These are phyloP conservation scores for Exophiala sp. DNA, from an alignment of 2,329 filamentous ascomycete species.

Conservation along the genomic window DNA sequence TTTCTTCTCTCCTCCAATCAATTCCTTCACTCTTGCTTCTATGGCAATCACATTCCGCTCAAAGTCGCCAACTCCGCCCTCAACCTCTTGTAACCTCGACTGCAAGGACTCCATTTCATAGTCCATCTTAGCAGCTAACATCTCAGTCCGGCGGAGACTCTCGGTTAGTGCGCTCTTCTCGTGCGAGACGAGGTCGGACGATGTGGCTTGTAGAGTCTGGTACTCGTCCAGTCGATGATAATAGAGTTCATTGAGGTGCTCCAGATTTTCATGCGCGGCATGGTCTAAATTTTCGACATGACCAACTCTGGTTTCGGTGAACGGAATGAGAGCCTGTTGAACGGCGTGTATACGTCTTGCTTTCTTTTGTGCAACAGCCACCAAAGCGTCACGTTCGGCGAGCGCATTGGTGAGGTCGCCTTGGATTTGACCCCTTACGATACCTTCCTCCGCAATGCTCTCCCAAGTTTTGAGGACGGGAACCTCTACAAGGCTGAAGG, in stretches of 20 bases:
- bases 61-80: constrained; percentile 76
- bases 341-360: constrained; percentile 37
- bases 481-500: constrained; percentile 48
- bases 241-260: constrained; percentile 65
- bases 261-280: constrained; percentile 59
- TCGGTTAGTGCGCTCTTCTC: constrained; percentile 69
- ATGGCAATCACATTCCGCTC: constrained; percentile 72
- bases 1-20: constrained; percentile 55
- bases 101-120: constrained; percentile 84
- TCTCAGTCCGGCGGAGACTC: constrained; percentile 72
- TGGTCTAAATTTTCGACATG: constrained; percentile 59
- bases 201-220: constrained; percentile 62
- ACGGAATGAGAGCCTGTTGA: constrained; percentile 37
- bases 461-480: constrained; percentile 38
- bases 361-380: constrained; percentile 40
- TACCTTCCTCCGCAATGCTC: constrained; percentile 12
- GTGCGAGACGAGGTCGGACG: constrained; percentile 65
- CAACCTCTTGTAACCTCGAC: constrained; percentile 79
- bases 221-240: constrained; percentile 68
- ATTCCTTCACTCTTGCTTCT: constrained; percentile 60
- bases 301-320: constrained; percentile 42
- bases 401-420: constrained; percentile 23
- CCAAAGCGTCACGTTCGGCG: constrained; percentile 33
- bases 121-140: constrained; percentile 78
- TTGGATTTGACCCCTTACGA: constrained; percentile 18